These are phyloP conservation scores for Colletotrichum chlorophyti DNA, from an alignment of 2,329 filamentous ascomycete genomes.

Conservation along the genomic window DNA sequence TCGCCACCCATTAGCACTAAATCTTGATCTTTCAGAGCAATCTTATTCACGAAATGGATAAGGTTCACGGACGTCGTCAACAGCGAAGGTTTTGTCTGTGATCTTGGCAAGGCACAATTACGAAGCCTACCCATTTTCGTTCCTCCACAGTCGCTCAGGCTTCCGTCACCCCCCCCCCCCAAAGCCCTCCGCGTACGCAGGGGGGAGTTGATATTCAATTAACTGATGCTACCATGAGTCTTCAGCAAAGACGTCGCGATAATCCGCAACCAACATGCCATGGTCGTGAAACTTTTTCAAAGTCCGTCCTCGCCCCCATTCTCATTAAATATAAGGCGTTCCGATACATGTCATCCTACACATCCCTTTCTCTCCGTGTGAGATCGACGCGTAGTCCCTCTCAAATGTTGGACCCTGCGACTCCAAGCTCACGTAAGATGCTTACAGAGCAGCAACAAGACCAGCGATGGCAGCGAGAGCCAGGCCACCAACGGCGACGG, in stretches of 20 bases:
- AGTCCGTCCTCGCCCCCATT: not conserved
- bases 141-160: no score
- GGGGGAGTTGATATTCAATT: slow-evolving; percentile 1
- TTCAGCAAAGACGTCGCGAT: not conserved
- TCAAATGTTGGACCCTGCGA: not conserved
- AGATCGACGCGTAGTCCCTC: not conserved
- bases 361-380: not conserved
- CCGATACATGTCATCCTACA: not conserved
- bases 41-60: no score
- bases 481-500: slow-evolving; percentile 9
- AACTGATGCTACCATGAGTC: slow-evolving; percentile 8
- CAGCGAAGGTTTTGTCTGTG: not conserved
- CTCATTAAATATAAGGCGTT: slow-evolving; percentile 12
- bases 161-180: no score
- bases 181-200: not conserved
- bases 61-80: slow-evolving; percentile 2
- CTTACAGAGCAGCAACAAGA: slow-evolving; percentile 20
- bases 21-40: no score
- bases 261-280: slow-evolving; percentile 2
- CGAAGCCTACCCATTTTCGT: not conserved
- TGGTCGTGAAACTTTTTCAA: slow-evolving; percentile 2
- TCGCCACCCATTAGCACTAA: no score
- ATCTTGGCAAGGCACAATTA: not conserved
- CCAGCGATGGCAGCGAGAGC: slow-evolving; percentile 21
- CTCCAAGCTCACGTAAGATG: no score